Percentiles rank a stretch among this genome's conserved stretches.
phyloP scores from a whole-genome alignment of 2,329 filamentous ascomycete species.

The Talaromyces sp. region DNA sequence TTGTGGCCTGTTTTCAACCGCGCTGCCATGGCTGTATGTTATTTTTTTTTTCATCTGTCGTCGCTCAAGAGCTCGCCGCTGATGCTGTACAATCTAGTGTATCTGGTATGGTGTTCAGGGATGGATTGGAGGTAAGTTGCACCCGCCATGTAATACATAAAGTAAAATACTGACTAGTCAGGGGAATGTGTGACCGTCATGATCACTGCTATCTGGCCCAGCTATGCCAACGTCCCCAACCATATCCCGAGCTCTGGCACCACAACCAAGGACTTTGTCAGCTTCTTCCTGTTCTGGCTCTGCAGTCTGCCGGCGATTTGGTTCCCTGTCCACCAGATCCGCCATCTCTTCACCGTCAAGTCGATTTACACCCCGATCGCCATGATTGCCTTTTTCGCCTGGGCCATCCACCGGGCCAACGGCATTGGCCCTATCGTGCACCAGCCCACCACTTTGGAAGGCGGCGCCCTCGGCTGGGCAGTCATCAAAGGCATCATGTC shows the following conservation, averaged over 20 bases:
- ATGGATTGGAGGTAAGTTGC: conserved; percentile 63
- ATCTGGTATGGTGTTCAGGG: conserved; percentile 45
- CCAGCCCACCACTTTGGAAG: conserved; percentile 58
- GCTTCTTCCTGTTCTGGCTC: conserved; percentile 85
- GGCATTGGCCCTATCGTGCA: conserved; percentile 78
- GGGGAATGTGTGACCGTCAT: conserved; percentile 81
- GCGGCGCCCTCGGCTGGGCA: conserved; percentile 70
- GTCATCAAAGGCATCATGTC: conserved; percentile 84
- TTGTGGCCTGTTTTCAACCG: conserved; percentile 87
- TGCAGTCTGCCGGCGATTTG: conserved; percentile 76
- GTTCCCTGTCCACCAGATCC: conserved; percentile 83
- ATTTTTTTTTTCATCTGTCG: conserved; percentile 84
- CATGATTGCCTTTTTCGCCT: conserved; percentile 82
- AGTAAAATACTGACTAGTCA: conserved; percentile 10
- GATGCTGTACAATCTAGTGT: conserved; percentile 3
- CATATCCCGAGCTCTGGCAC: conserved; percentile 65
- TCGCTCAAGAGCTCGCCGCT: conserved; percentile 2
- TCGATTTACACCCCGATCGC: conserved; percentile 75
- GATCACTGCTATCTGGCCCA: conserved; percentile 76
- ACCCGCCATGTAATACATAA: neutral
- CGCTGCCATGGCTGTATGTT: conserved; percentile 68
- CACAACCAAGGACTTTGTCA: conserved; percentile 67
- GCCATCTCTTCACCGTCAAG: conserved; percentile 88
- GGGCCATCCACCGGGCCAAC: conserved; percentile 75
- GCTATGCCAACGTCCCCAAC: conserved; percentile 58